Percentiles rank a stretch among this genome's conserved stretches.
Conservation (phyloP, 371 early-diverging fungal genomes). For the Mycotypha africana region DNA sequence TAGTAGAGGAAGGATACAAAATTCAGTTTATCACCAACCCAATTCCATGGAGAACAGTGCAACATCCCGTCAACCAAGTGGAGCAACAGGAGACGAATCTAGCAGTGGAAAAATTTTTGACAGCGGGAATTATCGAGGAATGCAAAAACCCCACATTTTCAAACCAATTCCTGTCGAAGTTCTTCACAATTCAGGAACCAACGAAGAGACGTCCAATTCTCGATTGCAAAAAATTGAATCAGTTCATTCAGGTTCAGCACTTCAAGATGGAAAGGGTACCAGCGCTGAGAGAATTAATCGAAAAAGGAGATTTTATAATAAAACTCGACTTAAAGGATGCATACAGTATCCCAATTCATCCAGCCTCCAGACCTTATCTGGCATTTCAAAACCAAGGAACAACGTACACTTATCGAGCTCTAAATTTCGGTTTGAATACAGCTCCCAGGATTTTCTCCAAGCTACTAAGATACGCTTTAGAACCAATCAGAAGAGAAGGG, state of each 20-base stretch:
- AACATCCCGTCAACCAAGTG: not conserved
- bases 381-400: not conserved
- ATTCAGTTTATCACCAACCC: not conserved
- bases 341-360: constrained; percentile 9
- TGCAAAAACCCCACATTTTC: not conserved
- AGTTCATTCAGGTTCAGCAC: constrained; percentile 2
- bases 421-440: constrained; percentile 3
- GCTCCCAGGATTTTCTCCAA: not conserved
- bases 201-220: constrained; percentile 4
- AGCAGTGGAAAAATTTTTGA: constrained; percentile 3
- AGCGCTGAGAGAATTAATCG: constrained; percentile 3
- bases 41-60: not conserved
- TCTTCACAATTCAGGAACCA: constrained; percentile 5
- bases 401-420: constrained; percentile 4
- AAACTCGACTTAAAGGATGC: constrained; percentile 11
- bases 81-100: not conserved
- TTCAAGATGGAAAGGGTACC: constrained; percentile 12
- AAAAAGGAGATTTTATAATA: constrained; percentile 1
- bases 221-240: constrained; percentile 3
- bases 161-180: not conserved
- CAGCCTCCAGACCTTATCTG: not conserved
- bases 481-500: constrained; percentile 3
- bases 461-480: not conserved
- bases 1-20: constrained; percentile 2
- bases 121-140: not conserved